Evolutionary conservation across 495 filamentous ascomycete species (phyloP).

Genomic region (Corynascus novoguineensis): DNA sequence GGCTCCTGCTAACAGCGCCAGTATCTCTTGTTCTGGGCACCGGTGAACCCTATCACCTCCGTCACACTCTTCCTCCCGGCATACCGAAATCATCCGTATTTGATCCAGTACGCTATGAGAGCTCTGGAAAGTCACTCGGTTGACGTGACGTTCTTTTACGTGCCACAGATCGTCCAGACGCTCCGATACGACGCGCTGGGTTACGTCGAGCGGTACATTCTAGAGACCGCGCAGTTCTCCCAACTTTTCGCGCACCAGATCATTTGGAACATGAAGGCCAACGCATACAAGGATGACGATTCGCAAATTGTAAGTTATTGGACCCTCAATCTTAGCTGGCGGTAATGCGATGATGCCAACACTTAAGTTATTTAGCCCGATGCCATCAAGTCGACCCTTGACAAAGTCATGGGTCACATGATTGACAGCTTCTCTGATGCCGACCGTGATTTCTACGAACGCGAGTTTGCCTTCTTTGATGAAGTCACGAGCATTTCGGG

Average conservation of each 20-base stretch:
- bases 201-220: slow-evolving; percentile 92
- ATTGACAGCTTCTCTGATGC: slow-evolving; percentile 70
- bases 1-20: slow-evolving; percentile 41
- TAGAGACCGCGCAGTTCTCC: slow-evolving; percentile 92
- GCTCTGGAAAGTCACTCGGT: slow-evolving; percentile 88
- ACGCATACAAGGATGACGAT: slow-evolving; percentile 96
- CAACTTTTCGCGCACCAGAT: slow-evolving; percentile 98
- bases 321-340: no score
- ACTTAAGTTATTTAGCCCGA: slow-evolving; percentile 57
- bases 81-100: slow-evolving; percentile 89
- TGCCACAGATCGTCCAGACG: slow-evolving; percentile 94
- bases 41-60: slow-evolving; percentile 88
- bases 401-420: slow-evolving; percentile 81
- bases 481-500: slow-evolving; percentile 94
- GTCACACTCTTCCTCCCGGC: slow-evolving; percentile 88
- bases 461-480: slow-evolving; percentile 95
- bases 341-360: background rate
- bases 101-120: slow-evolving; percentile 96
- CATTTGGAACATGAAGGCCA: slow-evolving; percentile 99
- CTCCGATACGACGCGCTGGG: slow-evolving; percentile 92
- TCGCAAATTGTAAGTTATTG: slow-evolving; percentile 66
- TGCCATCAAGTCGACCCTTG: slow-evolving; percentile 83
- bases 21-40: slow-evolving; percentile 91
- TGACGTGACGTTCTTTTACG: slow-evolving; percentile 97
- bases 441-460: slow-evolving; percentile 84